These are phyloP conservation scores for Rubia tinctorum DNA, from an alignment of 305 asterid genomes.

Conservation along the genomic window DNA sequence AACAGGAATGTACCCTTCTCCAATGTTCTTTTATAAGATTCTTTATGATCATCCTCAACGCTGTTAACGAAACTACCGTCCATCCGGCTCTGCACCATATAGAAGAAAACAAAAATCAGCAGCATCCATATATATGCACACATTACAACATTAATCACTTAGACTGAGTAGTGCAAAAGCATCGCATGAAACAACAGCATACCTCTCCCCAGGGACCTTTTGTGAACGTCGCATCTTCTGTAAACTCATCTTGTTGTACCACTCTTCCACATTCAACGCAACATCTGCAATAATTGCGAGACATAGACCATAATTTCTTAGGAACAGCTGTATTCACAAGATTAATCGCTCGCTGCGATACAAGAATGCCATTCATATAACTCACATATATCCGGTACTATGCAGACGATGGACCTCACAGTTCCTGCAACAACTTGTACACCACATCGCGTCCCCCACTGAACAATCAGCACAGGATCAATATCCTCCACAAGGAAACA, in stretches of 20 bases:
- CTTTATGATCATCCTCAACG: constrained; percentile 15
- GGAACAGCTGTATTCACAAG: not conserved
- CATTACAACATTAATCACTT: not conserved
- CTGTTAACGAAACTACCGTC: constrained; percentile 23
- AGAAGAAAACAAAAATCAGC: constrained; percentile 5
- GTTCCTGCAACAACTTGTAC: constrained; percentile 16
- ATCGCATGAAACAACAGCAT: constrained; percentile 3
- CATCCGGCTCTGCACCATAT: constrained; percentile 19
- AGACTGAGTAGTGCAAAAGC: not conserved
- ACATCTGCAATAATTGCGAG: constrained; percentile 17
- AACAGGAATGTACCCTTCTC: constrained; percentile 20
- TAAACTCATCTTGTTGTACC: constrained; percentile 17
- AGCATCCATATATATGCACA: not conserved
- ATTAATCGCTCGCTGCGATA: not conserved
- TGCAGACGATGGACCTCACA: constrained; percentile 13
- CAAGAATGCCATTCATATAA: not conserved
- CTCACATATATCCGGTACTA: constrained; percentile 21
- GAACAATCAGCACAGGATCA: not conserved
- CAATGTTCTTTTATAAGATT: constrained; percentile 20
- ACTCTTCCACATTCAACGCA: constrained; percentile 28
- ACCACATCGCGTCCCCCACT: constrained; percentile 12
- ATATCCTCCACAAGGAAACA: not conserved
- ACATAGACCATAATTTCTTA: not conserved
- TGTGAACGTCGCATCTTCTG: constrained; percentile 24
- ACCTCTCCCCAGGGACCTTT: constrained; percentile 26